phyloP scores from a whole-genome alignment of 2,329 filamentous ascomycete species.

The Cadophora malorum region DNA sequence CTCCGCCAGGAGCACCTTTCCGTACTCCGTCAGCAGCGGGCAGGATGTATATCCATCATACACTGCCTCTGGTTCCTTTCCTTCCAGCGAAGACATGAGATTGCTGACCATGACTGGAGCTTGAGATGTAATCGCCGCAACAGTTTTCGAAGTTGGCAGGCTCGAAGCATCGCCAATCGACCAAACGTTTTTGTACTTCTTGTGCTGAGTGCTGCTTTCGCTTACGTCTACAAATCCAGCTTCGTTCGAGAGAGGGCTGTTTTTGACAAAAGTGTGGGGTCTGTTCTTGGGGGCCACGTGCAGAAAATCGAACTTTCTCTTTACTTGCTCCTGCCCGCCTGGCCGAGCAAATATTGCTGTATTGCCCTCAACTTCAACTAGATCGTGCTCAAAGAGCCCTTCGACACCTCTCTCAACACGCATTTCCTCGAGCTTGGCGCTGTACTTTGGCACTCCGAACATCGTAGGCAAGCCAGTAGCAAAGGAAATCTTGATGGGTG shows the following conservation, averaged over 20 bases:
- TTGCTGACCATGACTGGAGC: constrained; percentile 58
- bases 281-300: constrained; percentile 67
- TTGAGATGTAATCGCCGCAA: constrained; percentile 58
- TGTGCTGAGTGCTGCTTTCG: constrained; percentile 58
- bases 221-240: constrained; percentile 65
- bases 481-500: constrained; percentile 59
- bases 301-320: constrained; percentile 58
- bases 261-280: constrained; percentile 59
- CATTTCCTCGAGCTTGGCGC: constrained; percentile 58
- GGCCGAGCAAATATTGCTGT: constrained; percentile 56
- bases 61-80: constrained; percentile 50
- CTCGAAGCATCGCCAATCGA: constrained; percentile 65
- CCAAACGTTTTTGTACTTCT: constrained; percentile 63
- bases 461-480: constrained; percentile 62
- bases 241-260: constrained; percentile 59
- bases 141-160: constrained; percentile 63
- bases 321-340: constrained; percentile 51
- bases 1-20: constrained; percentile 68
- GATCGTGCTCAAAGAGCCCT: constrained; percentile 63
- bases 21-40: constrained; percentile 61
- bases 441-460: constrained; percentile 68
- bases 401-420: constrained; percentile 61
- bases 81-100: constrained; percentile 53
- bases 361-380: constrained; percentile 59
- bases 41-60: constrained; percentile 65